A percentile compares a stretch with the other conserved stretches of the same genome.
Evolutionary conservation across 2,329 filamentous ascomycete species (phyloP).

Genomic region (Coniochaeta sp.): DNA sequence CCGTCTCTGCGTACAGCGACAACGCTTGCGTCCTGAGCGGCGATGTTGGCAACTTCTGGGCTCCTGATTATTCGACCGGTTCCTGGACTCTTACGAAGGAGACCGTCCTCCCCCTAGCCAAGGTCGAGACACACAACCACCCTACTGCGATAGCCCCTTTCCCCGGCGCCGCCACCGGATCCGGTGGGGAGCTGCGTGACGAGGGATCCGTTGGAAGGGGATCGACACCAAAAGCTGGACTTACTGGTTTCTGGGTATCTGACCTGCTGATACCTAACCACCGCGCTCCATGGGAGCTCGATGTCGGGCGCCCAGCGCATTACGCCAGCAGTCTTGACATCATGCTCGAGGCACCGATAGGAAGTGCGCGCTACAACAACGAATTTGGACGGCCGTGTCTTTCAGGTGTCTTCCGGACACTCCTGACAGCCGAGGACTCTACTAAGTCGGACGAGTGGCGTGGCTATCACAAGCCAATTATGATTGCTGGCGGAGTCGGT

Average conservation of each 20-base stretch:
- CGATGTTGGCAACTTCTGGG: constrained; percentile 69
- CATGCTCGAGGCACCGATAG: constrained; percentile 95
- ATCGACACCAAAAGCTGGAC: constrained; percentile 85
- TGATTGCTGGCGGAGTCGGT: constrained; percentile 93
- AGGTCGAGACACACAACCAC: constrained; percentile 98
- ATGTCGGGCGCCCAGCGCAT: constrained; percentile 83
- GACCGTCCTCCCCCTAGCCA: constrained; percentile 77
- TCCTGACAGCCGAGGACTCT: constrained; percentile 55
- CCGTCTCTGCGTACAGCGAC: constrained; percentile 94
- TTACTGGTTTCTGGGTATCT: constrained; percentile 91
- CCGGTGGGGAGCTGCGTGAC: constrained; percentile 91
- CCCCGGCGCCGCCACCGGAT: constrained; percentile 87
- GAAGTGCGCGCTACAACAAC: constrained; percentile 93
- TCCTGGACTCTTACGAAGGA: constrained; percentile 86
- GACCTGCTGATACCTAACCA: constrained; percentile 84
- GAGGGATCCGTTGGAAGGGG: constrained; percentile 91
- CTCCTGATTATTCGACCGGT: constrained; percentile 76
- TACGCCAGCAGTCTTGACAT: constrained; percentile 93
- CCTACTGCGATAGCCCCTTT: constrained; percentile 93
- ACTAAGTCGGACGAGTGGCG: constrained; percentile 54
- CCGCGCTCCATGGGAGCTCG: constrained; percentile 79
- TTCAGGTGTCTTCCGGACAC: constrained; percentile 83
- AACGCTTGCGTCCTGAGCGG: constrained; percentile 91
- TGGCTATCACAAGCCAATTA: constrained; percentile 97
- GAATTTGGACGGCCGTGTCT: constrained; percentile 91